phyloP scores from a whole-genome alignment of 163 green algal genomes.

The Dunaliella salina region DNA sequence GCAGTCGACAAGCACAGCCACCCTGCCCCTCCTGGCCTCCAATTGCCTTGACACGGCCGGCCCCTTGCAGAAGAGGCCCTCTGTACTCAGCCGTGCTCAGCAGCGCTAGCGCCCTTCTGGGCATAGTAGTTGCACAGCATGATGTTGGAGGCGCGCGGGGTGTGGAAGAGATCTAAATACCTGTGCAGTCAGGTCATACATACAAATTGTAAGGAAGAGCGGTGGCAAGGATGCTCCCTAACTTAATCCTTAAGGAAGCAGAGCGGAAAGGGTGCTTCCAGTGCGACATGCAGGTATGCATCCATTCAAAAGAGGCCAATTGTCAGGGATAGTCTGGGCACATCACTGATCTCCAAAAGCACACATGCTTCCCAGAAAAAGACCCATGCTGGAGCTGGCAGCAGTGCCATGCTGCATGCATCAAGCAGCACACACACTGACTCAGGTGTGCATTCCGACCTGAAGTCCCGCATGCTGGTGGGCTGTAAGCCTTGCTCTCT shows the following conservation, averaged over 20 bases:
- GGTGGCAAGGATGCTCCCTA: too few species aligned
- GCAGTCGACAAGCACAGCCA: neutral
- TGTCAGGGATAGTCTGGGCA: too few species aligned
- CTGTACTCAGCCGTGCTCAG: neutral
- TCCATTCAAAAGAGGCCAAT: too few species aligned
- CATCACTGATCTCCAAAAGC: too few species aligned
- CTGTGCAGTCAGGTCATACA: constrained; percentile 7
- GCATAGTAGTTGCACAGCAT: constrained; percentile 48
- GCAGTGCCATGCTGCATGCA: neutral
- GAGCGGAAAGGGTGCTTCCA: too few species aligned
- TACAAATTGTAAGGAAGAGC: too few species aligned
- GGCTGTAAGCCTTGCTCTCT: neutral
- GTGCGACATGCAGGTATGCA: too few species aligned
- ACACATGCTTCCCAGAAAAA: too few species aligned
- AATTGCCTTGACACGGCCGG: neutral
- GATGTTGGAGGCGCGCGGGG: constrained; percentile 42
- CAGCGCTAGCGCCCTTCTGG: constrained; percentile 11
- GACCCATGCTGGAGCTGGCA: too few species aligned
- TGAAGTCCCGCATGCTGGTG: neutral
- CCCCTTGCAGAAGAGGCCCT: neutral
- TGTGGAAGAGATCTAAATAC: constrained; percentile 55
- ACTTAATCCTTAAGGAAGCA: too few species aligned
- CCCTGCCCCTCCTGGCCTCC: neutral
- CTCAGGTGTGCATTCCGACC: neutral
- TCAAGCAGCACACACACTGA: neutral